phyloP scores from a whole-genome alignment of 257 asterid genomes.

The Gentiana macrophylla region DNA sequence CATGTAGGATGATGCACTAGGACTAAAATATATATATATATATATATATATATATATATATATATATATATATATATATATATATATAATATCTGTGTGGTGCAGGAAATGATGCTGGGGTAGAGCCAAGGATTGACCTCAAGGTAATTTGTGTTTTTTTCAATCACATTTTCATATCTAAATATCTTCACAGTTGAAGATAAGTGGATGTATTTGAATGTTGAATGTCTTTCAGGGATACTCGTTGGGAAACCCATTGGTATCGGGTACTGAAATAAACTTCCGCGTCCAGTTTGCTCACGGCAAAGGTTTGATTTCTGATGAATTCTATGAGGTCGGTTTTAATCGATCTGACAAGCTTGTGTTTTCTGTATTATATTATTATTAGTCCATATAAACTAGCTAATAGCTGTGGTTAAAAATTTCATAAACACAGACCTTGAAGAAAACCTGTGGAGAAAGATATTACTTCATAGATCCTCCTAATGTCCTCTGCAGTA shows the following conservation, averaged over 20 bases:
- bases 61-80: not conserved
- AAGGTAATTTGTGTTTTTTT: conserved; percentile 10
- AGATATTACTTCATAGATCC: conserved; percentile 14
- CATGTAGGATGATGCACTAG: not conserved
- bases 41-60: too few species aligned
- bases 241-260: not conserved
- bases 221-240: conserved; percentile 2
- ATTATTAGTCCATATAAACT: too few species aligned
- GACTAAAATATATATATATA: not conserved
- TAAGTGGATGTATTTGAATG: not conserved
- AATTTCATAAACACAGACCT: conserved; percentile 6
- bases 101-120: conserved; percentile 16
- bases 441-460: conserved; percentile 16
- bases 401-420: not conserved
- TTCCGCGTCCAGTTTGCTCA: conserved; percentile 14
- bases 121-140: conserved; percentile 11
- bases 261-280: not conserved
- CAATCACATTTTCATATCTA: not conserved
- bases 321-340: conserved; percentile 22
- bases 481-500: conserved; percentile 10
- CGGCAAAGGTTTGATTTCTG: conserved; percentile 24
- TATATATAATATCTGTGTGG: not conserved
- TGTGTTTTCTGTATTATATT: not conserved
- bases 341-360: not conserved
- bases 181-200: not conserved